A percentile compares a stretch with the other conserved stretches of the same genome.
These are phyloP conservation scores for Diaporthe ilicicola DNA, from an alignment of 2,329 filamentous ascomycete genomes.

Conservation along the genomic window DNA sequence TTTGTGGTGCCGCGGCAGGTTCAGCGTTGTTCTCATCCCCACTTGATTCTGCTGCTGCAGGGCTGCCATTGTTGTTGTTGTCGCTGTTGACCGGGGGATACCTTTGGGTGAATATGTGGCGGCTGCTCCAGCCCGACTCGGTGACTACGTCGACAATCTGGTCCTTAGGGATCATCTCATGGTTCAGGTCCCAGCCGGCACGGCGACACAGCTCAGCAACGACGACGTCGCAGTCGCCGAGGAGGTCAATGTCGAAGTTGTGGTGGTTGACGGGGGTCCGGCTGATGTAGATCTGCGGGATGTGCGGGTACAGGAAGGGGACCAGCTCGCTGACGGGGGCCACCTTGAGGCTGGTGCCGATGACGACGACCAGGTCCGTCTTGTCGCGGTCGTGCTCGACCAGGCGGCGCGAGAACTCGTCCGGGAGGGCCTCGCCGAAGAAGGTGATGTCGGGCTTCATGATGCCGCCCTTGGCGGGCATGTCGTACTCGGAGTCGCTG, in stretches of 20 bases:
- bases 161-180: conserved; percentile 81
- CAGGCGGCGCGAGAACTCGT: conserved; percentile 82
- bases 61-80: neutral
- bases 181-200: conserved; percentile 80
- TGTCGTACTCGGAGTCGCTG: conserved; percentile 60
- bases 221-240: conserved; percentile 94
- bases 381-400: conserved; percentile 81
- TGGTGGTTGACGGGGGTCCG: conserved; percentile 86
- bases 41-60: neutral
- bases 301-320: conserved; percentile 76
- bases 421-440: conserved; percentile 90
- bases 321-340: conserved; percentile 94
- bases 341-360: conserved; percentile 95
- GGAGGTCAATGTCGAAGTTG: conserved; percentile 93
- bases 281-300: conserved; percentile 92
- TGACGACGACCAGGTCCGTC: conserved; percentile 92
- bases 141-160: conserved; percentile 67
- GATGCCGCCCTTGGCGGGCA: conserved; percentile 75
- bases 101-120: conserved; percentile 50
- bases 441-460: conserved; percentile 99
- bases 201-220: conserved; percentile 86
- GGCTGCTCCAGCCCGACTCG: conserved; percentile 55
- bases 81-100: neutral
- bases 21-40: neutral
- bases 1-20: neutral